Base-by-base conservation (phyloP, 108 stramenopile species). In the Cylindrotheca fusiformis region DNA sequence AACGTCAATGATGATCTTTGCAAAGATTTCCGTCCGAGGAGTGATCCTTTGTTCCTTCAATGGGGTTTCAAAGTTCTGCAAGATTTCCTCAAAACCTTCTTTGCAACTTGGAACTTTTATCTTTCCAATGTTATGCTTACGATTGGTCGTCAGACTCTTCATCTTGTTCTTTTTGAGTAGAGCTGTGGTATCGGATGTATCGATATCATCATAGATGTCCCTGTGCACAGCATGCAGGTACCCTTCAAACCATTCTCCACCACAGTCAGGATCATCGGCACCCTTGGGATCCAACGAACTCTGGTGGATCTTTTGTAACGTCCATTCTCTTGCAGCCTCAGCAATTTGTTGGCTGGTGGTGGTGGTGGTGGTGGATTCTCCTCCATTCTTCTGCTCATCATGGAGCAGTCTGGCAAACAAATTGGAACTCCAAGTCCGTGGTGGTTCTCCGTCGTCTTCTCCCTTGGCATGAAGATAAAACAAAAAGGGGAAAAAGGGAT, bases 201-300 rank as follows among this genome's bases (percentile, higher is more conserved):
- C 76, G 45, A 77, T 77, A 23, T 77, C 76, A 33, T 72, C 66
- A 30, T 72, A 77, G 23, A 68, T 77, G 14, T 72, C 76, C 4
- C 76, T 52, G 49, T 77, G 76, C 1, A 44, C 71, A 21, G 71
- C 65, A 26, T 66, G 51, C 28, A 77, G 61, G 50, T 68, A 77
- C 19, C 71, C 71, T 20, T 50, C 65, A 45, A 77, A 77, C 76
- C 76, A 77, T 48, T 77, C 76, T 19, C 76, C 76, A 5, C 76
- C 76, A 19, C 59, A 59, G 14, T 72, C 60, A 18, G 59, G 32
- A 56, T 77, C 76, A 32, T 77, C 76, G 14, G 66, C 55, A 29
- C 36, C 21, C 48, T 77, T 77, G 1, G 76, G 76, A 41, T 77
- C 67, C 3, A 41, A 30, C 28, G 28, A 46, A 45, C 68, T 65